phyloP scores from a whole-genome alignment of 2,329 filamentous ascomycete species.

The Penicillium olsonii region DNA sequence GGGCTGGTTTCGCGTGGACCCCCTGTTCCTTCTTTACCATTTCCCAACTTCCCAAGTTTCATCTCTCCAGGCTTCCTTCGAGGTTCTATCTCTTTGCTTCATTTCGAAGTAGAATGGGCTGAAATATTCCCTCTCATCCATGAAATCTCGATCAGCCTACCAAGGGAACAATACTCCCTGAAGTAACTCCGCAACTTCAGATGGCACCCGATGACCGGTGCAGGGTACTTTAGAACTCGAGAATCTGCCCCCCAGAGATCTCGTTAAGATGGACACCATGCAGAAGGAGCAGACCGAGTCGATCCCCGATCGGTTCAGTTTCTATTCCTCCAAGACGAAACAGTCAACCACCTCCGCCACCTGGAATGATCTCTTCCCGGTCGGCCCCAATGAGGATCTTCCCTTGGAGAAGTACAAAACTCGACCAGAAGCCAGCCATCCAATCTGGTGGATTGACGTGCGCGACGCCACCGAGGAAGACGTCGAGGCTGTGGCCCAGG shows the following conservation, averaged over 20 bases:
- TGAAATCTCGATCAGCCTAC: not conserved
- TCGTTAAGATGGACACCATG: conserved; percentile 1
- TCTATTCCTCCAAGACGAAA: conserved; percentile 90
- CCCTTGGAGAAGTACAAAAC: conserved; percentile 14
- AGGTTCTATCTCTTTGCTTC: too few species aligned
- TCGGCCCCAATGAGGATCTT: conserved; percentile 12
- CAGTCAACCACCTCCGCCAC: conserved; percentile 13
- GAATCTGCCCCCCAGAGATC: not conserved
- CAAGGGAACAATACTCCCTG: not conserved
- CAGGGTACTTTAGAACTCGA: not conserved
- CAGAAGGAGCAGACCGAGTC: conserved; percentile 27
- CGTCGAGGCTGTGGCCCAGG: conserved; percentile 79
- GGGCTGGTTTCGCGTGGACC: conserved; percentile 13
- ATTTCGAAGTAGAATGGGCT: conserved; percentile 1
- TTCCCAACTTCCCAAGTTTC: too few species aligned
- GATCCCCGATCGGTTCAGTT: conserved; percentile 77
- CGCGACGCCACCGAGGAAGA: conserved; percentile 85
- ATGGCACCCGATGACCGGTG: conserved; percentile 2
- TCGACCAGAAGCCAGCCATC: conserved; percentile 14
- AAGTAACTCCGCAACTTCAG: not conserved
- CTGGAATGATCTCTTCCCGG: conserved; percentile 24
- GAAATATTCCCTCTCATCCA: not conserved
- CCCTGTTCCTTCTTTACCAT: too few species aligned
- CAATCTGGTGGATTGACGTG: conserved; percentile 96
- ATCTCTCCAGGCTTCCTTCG: too few species aligned